Conservation (phyloP, 495 filamentous ascomycete genomes). For the Penicillium longicatenatum region DNA sequence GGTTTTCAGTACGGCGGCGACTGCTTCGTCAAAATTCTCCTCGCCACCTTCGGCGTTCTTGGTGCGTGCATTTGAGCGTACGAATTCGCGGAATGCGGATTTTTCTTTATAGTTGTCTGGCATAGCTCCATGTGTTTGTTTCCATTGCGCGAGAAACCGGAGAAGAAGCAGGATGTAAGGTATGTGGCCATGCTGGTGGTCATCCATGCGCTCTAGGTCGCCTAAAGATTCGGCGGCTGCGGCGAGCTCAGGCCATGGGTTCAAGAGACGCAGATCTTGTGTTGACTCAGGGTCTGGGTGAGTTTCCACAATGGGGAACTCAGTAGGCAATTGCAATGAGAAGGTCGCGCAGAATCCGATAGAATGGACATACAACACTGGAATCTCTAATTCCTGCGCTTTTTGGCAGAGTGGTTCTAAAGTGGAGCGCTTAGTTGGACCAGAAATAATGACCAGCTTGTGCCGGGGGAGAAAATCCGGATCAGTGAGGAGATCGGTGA, state of each 20-base stretch:
- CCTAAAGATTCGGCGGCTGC: conserved; percentile 60
- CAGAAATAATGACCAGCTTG: conserved; percentile 74
- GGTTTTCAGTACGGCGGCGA: conserved; percentile 81
- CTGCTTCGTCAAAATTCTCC: conserved; percentile 96
- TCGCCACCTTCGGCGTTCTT: conserved; percentile 84
- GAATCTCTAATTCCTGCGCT: conserved; percentile 62
- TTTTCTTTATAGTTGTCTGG: conserved; percentile 86
- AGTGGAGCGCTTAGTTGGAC: conserved; percentile 62
- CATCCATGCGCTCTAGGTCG: conserved; percentile 67
- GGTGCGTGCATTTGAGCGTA: conserved; percentile 66
- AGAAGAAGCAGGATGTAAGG: conserved; percentile 85
- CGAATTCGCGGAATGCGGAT: conserved; percentile 71
- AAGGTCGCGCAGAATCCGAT: conserved; percentile 89
- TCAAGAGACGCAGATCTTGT: conserved; percentile 81
- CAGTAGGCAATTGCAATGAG: conserved; percentile 68
- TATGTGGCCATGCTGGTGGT: conserved; percentile 89
- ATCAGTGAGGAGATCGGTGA: conserved; percentile 41
- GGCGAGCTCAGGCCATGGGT: conserved; percentile 83
- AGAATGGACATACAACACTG: conserved; percentile 81
- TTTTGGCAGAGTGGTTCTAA: conserved; percentile 60
- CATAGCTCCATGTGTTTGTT: conserved; percentile 63
- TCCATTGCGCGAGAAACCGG: conserved; percentile 87
- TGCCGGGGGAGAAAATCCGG: conserved; percentile 55
- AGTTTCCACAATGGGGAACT: conserved; percentile 94
- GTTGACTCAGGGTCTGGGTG: conserved; percentile 88